Evolutionary conservation across 331 rosid genomes (phyloP), one percentile per base, ranked within the genome.

Genomic region (Saraca asoca): DNA sequence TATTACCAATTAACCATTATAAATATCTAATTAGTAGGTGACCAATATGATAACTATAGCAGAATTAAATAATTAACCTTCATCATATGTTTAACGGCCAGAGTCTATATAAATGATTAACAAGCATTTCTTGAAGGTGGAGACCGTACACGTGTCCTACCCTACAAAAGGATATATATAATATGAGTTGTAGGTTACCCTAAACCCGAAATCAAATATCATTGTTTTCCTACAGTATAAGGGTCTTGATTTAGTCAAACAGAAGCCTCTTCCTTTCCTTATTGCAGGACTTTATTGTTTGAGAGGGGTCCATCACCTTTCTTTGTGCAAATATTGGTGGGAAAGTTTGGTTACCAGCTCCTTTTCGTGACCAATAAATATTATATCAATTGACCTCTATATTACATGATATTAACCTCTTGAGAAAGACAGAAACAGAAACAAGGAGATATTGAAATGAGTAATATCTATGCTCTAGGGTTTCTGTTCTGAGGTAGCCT

Each of bases 311-410:
- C 81, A 66, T 68, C 48, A 45, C 51, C 82, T 83, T 83, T 81
- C 61, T 53, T 71, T 10, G 74, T 55, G 77, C 58, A 81, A 79
- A 66, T 78, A 65, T 68, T 75, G 88, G 89, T 85, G 94, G 85
- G 76, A 83, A 83, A 85, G 88, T 87, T 90, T 83, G 95, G 91
- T 85, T 75, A 83, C 90, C 88, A 65, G 88, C 88, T 79, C 88
- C 90, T 56, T 87, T 83, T 74, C 53, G 78, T 74, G 81, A 83
- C 95, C 90, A 81, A 85, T 85, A 34, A 66, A 72, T 70, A 18
- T 37, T 62, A 10, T 7, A 68, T 52, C 2, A 34, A 35, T 75
- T 75, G 75, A 75, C 77, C 33, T 48, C 54, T 9, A 17, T 16
- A 39, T 46, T 39, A 38, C n/a, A 12, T 62, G 12, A 56, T 56